Evolutionary conservation across 2,329 filamentous ascomycete genomes (phyloP).

Genomic region (Paraphaeosphaeria minitans): DNA sequence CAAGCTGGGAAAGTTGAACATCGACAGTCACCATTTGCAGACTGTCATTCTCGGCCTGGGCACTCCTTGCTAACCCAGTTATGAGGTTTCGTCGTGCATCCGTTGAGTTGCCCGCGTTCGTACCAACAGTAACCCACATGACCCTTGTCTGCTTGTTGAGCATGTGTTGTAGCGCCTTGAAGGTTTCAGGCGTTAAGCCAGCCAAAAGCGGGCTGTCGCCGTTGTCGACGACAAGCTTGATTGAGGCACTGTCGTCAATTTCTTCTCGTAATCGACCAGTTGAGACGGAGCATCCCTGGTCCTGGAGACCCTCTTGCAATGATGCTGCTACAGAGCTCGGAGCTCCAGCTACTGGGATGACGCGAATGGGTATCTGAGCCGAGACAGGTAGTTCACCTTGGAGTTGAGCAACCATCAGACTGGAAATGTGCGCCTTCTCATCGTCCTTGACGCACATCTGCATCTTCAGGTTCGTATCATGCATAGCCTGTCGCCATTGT

Average conservation of each 20-base stretch:
- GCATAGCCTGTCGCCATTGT: not conserved
- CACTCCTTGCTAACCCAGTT: slow-evolving; percentile 4
- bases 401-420: not conserved
- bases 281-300: not conserved
- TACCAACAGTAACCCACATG: slow-evolving; percentile 1
- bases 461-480: not conserved
- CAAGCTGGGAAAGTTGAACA: not conserved
- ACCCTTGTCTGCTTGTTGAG: not conserved
- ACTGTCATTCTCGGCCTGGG: slow-evolving; percentile 4
- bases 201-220: not conserved
- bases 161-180: not conserved
- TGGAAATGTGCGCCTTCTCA: not conserved
- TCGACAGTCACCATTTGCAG: not conserved
- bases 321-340: not conserved
- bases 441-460: slow-evolving; percentile 4
- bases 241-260: not conserved
- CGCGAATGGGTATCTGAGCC: not conserved
- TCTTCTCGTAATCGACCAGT: not conserved
- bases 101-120: no score
- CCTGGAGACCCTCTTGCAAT: not conserved
- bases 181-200: not conserved
- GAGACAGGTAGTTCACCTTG: not conserved
- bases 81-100: not conserved
- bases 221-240: slow-evolving; percentile 2
- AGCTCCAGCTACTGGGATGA: not conserved